Evolutionary conservation across 768 basidiomycete genomes (phyloP).

Genomic region (Mycena galericulata): DNA sequence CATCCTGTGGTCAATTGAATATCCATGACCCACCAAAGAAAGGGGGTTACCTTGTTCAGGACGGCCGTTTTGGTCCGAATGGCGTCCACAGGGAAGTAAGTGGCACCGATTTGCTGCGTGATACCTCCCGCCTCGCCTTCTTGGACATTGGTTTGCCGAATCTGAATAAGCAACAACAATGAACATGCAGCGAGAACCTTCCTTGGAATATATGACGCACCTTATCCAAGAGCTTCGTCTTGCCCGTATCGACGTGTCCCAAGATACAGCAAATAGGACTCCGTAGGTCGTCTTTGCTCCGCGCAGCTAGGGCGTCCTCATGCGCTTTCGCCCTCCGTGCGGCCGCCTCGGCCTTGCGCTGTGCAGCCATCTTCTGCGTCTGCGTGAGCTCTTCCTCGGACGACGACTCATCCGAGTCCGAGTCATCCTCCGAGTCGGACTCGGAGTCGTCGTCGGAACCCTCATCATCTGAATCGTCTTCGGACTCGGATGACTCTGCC

Average conservation of each 20-base stretch:
- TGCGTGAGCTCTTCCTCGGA: slow-evolving; percentile 77
- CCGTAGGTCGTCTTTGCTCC: slow-evolving; percentile 90
- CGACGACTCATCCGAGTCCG: slow-evolving; percentile 55
- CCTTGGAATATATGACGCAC: slow-evolving; percentile 53
- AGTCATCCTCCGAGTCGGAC: slow-evolving; percentile 63
- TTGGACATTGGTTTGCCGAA: slow-evolving; percentile 99
- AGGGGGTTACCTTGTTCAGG: slow-evolving; percentile 77
- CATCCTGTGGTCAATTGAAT: slow-evolving; percentile 63
- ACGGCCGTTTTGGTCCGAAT: slow-evolving; percentile 94
- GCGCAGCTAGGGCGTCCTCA: slow-evolving; percentile 86
- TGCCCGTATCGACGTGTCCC: slow-evolving; percentile 99
- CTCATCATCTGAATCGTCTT: slow-evolving; percentile 56
- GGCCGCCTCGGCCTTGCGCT: slow-evolving; percentile 87
- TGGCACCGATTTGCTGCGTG: slow-evolving; percentile 99
- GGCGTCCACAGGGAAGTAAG: slow-evolving; percentile 97
- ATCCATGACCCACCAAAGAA: slow-evolving; percentile 4
- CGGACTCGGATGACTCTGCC: slow-evolving; percentile 45
- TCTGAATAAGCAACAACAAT: slow-evolving; percentile 60
- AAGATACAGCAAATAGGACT: slow-evolving; percentile 99
- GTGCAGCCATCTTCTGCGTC: slow-evolving; percentile 73
- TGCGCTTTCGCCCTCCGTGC: slow-evolving; percentile 83
- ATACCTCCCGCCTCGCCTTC: slow-evolving; percentile 99
- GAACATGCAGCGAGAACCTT: neutral
- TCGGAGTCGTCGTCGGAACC: slow-evolving; percentile 64
- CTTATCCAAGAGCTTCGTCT: slow-evolving; percentile 98